Base-by-base conservation (phyloP, 2,329 filamentous ascomycete genomes). In the Dothidotthia symphoricarpi region DNA sequence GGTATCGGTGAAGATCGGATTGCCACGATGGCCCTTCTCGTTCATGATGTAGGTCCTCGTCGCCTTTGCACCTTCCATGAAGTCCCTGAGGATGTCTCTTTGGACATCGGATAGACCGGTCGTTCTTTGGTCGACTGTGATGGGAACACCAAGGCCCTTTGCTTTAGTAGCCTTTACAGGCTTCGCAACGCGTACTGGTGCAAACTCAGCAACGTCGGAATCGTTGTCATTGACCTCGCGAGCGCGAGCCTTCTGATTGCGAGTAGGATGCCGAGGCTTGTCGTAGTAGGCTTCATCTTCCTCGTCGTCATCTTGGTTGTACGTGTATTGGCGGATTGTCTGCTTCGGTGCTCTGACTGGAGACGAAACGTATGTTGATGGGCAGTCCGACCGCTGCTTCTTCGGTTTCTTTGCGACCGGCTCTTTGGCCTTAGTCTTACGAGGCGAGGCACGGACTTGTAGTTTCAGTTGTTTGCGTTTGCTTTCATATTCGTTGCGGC, bases 311-410 rank as follows among this genome's bases (percentile, higher is more conserved):
- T 53, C 48, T 24, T 57, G 45, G 28, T 59, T 32, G 42, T 56
- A 58, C 15, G 47, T 45, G 34, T 47, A 63, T 22, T 57, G 47
- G 16, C 44, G 53, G 13, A 64, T 59, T 51, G 59, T 52, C 16
- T 62, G 61, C 38, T 68, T 67, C 6, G 69, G 58, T 16, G 71
- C 68, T 51, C 77, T 75, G 9, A 81, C 55, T 3, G 82, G 82
- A 13, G 82, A 85, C 1, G 83, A 83, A 3, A 86, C 73, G 48
- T 84, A 81, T 1, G 83, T 86, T 1, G 83, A 86, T 3, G 81
- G 79, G 55, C 76, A 69, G 17, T 75, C 69, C 28, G 71, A 63
- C 17, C 64, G 67, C 34, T 53, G 57, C 37, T 65, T 68, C 16
- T 52, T 56, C 14, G 39, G 44, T 25, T 53, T 59, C 42, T 47